Percentiles rank a stretch among this genome's conserved stretches.
These are phyloP conservation scores for Penicillium subrubescens DNA, from an alignment of 495 filamentous ascomycete species.

Conservation along the genomic window DNA sequence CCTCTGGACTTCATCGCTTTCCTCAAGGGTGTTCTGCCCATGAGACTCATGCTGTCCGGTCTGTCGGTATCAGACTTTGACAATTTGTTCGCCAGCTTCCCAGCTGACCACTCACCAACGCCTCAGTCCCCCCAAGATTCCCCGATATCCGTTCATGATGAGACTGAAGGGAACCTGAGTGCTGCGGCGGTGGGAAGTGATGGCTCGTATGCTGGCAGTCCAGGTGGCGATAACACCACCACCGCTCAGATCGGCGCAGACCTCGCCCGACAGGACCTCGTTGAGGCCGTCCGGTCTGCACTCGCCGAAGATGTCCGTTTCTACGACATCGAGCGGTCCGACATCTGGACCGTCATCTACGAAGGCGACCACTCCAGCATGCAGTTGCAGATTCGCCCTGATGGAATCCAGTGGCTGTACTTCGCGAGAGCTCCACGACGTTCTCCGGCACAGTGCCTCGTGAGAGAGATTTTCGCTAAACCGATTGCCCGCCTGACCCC, in stretches of 20 bases:
- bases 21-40: conserved; percentile 50
- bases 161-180: not conserved
- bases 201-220: not conserved
- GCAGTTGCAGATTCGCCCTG: conserved; percentile 48
- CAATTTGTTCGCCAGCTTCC: conserved; percentile 8
- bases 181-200: not conserved
- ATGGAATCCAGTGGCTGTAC: conserved; percentile 54
- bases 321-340: conserved; percentile 46
- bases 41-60: conserved; percentile 40
- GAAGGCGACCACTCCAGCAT: conserved; percentile 49
- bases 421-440: conserved; percentile 47
- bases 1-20: conserved; percentile 53
- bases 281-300: conserved; percentile 33
- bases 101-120: not conserved
- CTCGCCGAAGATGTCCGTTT: conserved; percentile 48
- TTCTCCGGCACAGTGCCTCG: conserved; percentile 40
- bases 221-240: not conserved
- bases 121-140: not conserved
- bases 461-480: conserved; percentile 50
- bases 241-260: conserved; percentile 12
- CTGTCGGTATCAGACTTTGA: conserved; percentile 35
- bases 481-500: conserved; percentile 60
- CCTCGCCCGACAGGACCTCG: conserved; percentile 26
- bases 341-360: conserved; percentile 56
- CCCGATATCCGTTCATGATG: not conserved